phyloP scores from a whole-genome alignment of 2,329 filamentous ascomycete genomes.

The Beauveria sp. region DNA sequence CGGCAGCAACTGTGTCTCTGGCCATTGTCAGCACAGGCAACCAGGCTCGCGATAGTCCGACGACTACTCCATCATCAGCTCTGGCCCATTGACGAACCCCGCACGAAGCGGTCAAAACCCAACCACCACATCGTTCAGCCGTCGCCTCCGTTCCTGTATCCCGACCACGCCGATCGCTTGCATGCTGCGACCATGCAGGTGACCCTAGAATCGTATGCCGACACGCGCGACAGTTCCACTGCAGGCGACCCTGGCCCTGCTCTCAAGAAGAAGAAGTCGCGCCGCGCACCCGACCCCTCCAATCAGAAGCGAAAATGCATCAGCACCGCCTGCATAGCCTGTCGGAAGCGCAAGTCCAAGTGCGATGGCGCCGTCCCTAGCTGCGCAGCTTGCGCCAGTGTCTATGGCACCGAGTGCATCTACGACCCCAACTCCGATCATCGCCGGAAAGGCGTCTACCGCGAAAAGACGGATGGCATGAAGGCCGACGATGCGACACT shows the following conservation, averaged over 20 bases:
- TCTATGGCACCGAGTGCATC: constrained; percentile 83
- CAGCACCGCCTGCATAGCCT: constrained; percentile 78
- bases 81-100: not conserved
- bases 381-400: constrained; percentile 91
- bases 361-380: constrained; percentile 88
- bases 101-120: not conserved
- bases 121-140: not conserved
- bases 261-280: constrained; percentile 39
- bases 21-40: not conserved
- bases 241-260: constrained; percentile 11
- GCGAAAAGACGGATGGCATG: constrained; percentile 81
- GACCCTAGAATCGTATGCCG: not conserved
- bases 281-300: constrained; percentile 38
- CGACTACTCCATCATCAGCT: not conserved
- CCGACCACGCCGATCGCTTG: constrained; percentile 3
- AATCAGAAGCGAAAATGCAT: constrained; percentile 66
- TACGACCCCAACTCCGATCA: constrained; percentile 97
- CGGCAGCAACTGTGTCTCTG: not conserved
- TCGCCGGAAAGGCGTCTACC: constrained; percentile 92
- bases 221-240: not conserved
- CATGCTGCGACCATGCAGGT: constrained; percentile 8
- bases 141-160: not conserved
- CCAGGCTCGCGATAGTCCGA: not conserved
- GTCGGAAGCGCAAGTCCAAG: constrained; percentile 72
- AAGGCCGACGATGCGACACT: constrained; percentile 83